These are phyloP conservation scores for Raphanus raphanistrum DNA, from an alignment of 345 rosid genomes.

Conservation along the genomic window DNA sequence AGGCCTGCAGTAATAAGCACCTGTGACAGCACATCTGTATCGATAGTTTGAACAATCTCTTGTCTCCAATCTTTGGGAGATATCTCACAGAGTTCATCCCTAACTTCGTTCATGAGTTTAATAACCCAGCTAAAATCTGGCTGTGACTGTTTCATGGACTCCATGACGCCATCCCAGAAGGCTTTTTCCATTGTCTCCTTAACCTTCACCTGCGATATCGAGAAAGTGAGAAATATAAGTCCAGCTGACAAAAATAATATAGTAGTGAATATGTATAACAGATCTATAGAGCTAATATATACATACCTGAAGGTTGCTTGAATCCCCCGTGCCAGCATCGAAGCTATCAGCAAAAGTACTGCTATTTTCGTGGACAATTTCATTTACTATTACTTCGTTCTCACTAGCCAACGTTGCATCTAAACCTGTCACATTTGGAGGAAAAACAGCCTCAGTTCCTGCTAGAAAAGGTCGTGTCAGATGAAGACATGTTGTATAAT, in stretches of 20 bases:
- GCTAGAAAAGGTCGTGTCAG: constrained; percentile 14
- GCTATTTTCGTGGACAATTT: constrained; percentile 65
- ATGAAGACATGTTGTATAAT: constrained; percentile 7
- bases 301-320: constrained; percentile 62
- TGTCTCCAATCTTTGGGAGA: constrained; percentile 83
- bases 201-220: constrained; percentile 55
- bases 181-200: constrained; percentile 81
- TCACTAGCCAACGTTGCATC: constrained; percentile 47
- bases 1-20: constrained; percentile 35
- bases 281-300: neutral
- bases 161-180: constrained; percentile 85
- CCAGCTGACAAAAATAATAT: neutral
- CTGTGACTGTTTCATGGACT: constrained; percentile 60
- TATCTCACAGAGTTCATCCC: constrained; percentile 86
- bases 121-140: constrained; percentile 67
- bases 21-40: constrained; percentile 74
- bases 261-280: constrained; percentile 7
- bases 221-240: neutral
- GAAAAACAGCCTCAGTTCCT: constrained; percentile 24
- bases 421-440: constrained; percentile 24
- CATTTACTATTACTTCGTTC: constrained; percentile 85
- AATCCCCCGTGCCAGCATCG: constrained; percentile 39
- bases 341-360: constrained; percentile 50
- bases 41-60: constrained; percentile 69
- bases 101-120: constrained; percentile 80